Base-by-base conservation (phyloP, 352 stramenopile species). In the Paralagenidium karlingii region DNA sequence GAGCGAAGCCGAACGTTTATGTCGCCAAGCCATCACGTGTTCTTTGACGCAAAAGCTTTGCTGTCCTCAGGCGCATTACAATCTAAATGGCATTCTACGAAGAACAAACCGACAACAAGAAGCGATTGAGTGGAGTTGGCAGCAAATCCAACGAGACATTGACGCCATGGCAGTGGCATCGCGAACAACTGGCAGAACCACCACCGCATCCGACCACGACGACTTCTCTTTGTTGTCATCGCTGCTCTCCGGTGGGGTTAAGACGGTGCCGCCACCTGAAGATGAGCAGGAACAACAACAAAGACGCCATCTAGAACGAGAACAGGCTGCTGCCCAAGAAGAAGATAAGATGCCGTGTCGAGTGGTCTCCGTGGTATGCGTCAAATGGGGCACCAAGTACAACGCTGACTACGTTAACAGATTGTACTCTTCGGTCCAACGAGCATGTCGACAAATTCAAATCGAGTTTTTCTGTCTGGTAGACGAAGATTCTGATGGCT, bases 361-460 rank as follows among this genome's bases (percentile, higher is more conserved):
- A n/a, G n/a, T n/a, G n/a, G n/a, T 82, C 2, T 59, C 65, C 0
- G 60, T 89, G 12, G 45, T 87, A n/a, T 91, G 75, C 32, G 71
- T 91, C 36, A 92, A 92, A 40, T 91, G 76, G 71, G 79, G 79
- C n/a, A 50, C 29, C 37, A 92, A 91, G 45, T 92, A 92, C 45
- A 55, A 53, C 8, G 34, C 69, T 9, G 67, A 80, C n/a, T 92
- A 92, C 44, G 76, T 91, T 8, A 91, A 91, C 47, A 80, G 55
- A 21, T 65, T 92, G 4, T 75, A 54, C 32, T 44, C 47, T 9
- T 60, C 54, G 0, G 29, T 87, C 20, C 38, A 43, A 20, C 47
- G 68, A 20, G 11, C 47, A 88, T 27, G 18, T 53, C 3, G 11
- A 33, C 6, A 19, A 38, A 12, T 38, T 16, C 16, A n/a, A 5